These are phyloP conservation scores for Microbotryum violaceum DNA, from an alignment of 1,284 basidiomycete genomes.

Conservation along the genomic window DNA sequence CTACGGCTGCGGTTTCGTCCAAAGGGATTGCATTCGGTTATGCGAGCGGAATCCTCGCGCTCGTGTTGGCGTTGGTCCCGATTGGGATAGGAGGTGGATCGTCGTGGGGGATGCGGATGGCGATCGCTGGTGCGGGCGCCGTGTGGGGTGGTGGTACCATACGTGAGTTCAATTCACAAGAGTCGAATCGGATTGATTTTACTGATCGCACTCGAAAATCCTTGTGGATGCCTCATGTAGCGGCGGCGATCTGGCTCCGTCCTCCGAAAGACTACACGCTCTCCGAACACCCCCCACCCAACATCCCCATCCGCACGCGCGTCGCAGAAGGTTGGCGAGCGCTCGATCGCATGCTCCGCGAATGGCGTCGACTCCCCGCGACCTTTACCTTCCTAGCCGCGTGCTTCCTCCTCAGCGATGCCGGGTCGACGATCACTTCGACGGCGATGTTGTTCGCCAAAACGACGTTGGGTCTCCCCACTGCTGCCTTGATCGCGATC, in stretches of 20 bases:
- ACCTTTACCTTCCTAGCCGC: conserved; percentile 79
- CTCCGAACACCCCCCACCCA: neutral
- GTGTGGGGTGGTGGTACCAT: conserved; percentile 18
- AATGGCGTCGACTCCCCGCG: conserved; percentile 29
- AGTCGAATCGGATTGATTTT: neutral
- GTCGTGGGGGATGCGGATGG: conserved; percentile 7
- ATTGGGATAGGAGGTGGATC: conserved; percentile 50
- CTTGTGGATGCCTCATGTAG: neutral
- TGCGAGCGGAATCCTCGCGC: conserved; percentile 57
- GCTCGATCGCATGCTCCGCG: conserved; percentile 19
- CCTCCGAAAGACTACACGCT: conserved; percentile 4
- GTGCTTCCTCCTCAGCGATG: conserved; percentile 86
- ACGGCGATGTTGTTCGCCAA: conserved; percentile 76
- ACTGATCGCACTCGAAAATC: neutral
- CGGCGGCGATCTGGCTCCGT: conserved; percentile 14
- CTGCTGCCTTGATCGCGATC: conserved; percentile 63
- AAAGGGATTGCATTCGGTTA: conserved; percentile 77
- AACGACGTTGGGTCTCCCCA: conserved; percentile 63
- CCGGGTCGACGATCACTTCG: conserved; percentile 63
- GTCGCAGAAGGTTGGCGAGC: conserved; percentile 19
- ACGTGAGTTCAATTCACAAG: conserved; percentile 6
- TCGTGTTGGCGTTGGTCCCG: conserved; percentile 64
- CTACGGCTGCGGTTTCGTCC: conserved; percentile 68
- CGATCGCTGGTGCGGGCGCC: conserved; percentile 13
- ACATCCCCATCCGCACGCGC: neutral